A percentile compares a stretch with the other conserved stretches of the same genome.
phyloP scores from a whole-genome alignment of 495 filamentous ascomycete genomes.

The Poronia punctata region DNA sequence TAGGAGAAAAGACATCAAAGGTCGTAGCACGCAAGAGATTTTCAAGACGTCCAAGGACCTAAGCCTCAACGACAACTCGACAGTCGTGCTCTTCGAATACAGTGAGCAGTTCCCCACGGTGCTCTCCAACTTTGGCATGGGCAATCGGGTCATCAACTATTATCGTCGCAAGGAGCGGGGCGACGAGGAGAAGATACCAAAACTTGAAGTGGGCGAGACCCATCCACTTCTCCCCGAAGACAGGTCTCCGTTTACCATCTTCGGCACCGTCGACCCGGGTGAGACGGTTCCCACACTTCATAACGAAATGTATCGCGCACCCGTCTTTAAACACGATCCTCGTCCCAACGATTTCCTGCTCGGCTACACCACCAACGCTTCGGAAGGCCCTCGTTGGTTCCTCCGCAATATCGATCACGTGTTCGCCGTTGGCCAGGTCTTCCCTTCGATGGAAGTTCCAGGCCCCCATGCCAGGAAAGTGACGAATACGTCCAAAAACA shows the following conservation, averaged over 20 bases:
- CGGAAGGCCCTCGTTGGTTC: constrained; percentile 66
- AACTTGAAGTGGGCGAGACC: constrained; percentile 68
- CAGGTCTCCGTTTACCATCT: constrained; percentile 89
- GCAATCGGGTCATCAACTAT: constrained; percentile 89
- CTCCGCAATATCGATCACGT: constrained; percentile 84
- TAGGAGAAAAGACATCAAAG: constrained; percentile 76
- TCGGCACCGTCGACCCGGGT: constrained; percentile 85
- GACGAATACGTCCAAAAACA: constrained; percentile 88
- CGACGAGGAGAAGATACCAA: constrained; percentile 50
- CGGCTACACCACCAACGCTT: constrained; percentile 66
- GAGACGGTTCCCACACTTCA: constrained; percentile 83
- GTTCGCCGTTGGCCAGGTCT: constrained; percentile 81
- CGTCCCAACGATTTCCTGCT: constrained; percentile 84
- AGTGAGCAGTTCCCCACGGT: constrained; percentile 88
- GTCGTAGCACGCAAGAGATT: constrained; percentile 64
- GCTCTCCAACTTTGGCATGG: constrained; percentile 96
- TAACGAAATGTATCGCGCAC: constrained; percentile 91
- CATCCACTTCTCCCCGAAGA: constrained; percentile 83
- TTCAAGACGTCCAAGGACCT: constrained; percentile 72
- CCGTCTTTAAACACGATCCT: constrained; percentile 78
- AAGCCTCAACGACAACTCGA: constrained; percentile 79
- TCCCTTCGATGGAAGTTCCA: constrained; percentile 86
- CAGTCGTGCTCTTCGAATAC: constrained; percentile 82
- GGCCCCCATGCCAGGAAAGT: constrained; percentile 89
- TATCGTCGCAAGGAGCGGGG: constrained; percentile 81